phyloP scores from a whole-genome alignment of 768 basidiomycete species.

The Xerocomellus amylosporus region DNA sequence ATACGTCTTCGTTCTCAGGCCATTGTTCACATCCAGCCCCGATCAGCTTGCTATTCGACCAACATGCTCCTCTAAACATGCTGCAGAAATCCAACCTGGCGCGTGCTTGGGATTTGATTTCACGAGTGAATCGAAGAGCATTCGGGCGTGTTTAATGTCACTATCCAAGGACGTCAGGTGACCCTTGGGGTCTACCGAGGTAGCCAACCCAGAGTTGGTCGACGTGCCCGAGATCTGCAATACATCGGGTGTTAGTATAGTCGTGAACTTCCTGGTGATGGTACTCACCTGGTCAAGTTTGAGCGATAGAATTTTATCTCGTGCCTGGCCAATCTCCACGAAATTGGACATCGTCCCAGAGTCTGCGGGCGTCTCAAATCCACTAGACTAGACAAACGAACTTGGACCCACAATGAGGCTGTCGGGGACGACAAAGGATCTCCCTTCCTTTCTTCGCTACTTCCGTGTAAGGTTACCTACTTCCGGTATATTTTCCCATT shows the following conservation, averaged over 20 bases:
- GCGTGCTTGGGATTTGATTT: conserved; percentile 98
- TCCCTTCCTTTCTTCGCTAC: conserved; percentile 81
- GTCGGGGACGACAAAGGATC: conserved; percentile 89
- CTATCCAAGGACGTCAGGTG: conserved; percentile 94
- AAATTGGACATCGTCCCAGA: conserved; percentile 85
- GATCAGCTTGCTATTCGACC: conserved; percentile 94
- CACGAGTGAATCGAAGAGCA: conserved; percentile 93
- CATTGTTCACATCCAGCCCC: conserved; percentile 94
- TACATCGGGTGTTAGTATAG: neutral
- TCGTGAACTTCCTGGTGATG: neutral
- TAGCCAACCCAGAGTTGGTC: conserved; percentile 67
- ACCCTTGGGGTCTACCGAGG: conserved; percentile 95
- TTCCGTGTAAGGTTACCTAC: conserved; percentile 94
- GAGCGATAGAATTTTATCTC: conserved; percentile 89
- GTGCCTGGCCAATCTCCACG: conserved; percentile 94
- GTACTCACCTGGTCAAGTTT: conserved; percentile 83
- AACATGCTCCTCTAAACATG: conserved; percentile 93
- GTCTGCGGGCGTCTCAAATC: conserved; percentile 68
- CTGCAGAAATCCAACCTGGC: conserved; percentile 98
- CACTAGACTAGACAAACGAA: too few species aligned
- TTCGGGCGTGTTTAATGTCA: conserved; percentile 95
- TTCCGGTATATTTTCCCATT: conserved; percentile 96
- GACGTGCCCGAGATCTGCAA: conserved; percentile 68
- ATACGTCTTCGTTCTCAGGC: conserved; percentile 95
- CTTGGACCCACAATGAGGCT: conserved; percentile 87